Evolutionary conservation across 176 grass and related monocot species (phyloP).

Genomic region (Dactylis glomerata): DNA sequence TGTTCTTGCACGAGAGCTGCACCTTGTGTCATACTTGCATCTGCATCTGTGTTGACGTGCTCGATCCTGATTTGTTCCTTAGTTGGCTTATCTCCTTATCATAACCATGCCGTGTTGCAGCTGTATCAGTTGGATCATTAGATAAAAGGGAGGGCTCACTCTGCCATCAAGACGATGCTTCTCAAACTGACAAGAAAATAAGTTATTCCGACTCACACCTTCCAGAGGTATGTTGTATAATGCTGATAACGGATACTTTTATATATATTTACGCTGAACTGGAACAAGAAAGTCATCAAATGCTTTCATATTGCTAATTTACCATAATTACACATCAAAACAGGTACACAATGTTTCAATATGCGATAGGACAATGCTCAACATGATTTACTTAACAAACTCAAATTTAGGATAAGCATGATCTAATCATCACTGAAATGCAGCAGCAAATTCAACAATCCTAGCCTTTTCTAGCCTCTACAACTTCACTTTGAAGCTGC

Average conservation of each 20-base stretch:
- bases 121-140: not conserved
- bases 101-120: constrained; percentile 1
- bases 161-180: not conserved
- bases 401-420: not conserved
- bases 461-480: not conserved
- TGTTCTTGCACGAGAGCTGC: not conserved
- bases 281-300: not conserved
- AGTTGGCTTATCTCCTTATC: not conserved
- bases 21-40: not conserved
- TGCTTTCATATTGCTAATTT: not conserved
- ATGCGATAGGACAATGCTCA: not conserved
- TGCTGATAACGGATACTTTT: not conserved
- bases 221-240: not conserved
- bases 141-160: not conserved
- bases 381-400: not conserved
- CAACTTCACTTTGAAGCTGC: not conserved
- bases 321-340: not conserved
- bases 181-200: not conserved
- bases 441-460: not conserved
- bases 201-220: not conserved
- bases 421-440: not conserved
- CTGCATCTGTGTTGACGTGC: not conserved
- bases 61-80: not conserved
- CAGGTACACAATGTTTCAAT: not conserved
- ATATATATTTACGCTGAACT: not conserved